Percentiles rank a stretch among this genome's conserved stretches.
These are phyloP conservation scores for Macrolepiota albuminosa DNA, from an alignment of 768 basidiomycete genomes.

Conservation along the genomic window DNA sequence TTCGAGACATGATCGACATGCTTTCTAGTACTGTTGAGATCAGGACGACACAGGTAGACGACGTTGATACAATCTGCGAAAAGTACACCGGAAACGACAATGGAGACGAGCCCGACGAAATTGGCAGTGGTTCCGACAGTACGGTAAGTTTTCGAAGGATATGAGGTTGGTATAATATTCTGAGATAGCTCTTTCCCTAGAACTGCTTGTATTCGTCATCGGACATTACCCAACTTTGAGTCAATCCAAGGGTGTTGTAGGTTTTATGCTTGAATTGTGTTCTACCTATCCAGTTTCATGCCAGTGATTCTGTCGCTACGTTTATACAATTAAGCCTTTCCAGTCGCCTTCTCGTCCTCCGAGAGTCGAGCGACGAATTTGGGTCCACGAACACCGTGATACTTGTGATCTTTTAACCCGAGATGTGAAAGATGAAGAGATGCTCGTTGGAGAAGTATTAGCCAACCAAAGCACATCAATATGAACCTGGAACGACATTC, in stretches of 20 bases:
- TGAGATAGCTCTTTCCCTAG: conserved; percentile 2
- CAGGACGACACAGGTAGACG: conserved; percentile 24
- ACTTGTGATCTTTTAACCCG: conserved; percentile 8
- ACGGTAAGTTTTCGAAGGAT: conserved; percentile 15
- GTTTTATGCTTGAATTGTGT: not conserved
- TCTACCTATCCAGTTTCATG: not conserved
- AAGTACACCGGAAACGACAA: conserved; percentile 25
- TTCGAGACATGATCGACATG: not conserved
- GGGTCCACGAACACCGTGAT: conserved; percentile 10
- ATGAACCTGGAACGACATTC: not conserved
- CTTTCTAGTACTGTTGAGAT: conserved; percentile 25
- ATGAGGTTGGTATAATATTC: not conserved
- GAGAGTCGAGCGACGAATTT: conserved; percentile 4
- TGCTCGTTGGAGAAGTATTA: conserved; percentile 9
- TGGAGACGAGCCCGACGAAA: conserved; percentile 26
- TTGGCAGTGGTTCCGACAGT: conserved; percentile 28
- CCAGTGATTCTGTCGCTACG: not conserved
- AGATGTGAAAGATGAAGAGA: conserved; percentile 11
- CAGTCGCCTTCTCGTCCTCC: conserved; percentile 4
- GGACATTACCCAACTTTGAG: conserved; percentile 20
- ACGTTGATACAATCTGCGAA: conserved; percentile 28
- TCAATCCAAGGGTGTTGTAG: not conserved
- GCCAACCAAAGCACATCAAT: not conserved
- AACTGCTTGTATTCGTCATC: conserved; percentile 25
- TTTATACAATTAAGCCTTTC: conserved; percentile 1